Base-by-base conservation (phyloP, 2,329 filamentous ascomycete species). In the Metarhizium sp. region DNA sequence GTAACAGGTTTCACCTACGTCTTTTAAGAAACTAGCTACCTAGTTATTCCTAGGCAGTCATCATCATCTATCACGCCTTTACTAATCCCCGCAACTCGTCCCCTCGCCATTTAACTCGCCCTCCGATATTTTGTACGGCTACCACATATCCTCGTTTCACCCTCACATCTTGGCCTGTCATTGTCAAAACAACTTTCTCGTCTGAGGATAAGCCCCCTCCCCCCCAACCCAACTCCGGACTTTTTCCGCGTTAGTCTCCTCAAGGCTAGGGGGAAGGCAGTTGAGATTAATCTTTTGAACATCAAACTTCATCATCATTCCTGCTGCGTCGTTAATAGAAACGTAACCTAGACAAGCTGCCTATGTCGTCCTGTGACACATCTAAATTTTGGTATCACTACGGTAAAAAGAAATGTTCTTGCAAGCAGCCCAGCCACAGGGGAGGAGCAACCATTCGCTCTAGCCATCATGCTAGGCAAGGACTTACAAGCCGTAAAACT, bases 401-500 rank as follows among this genome's bases (percentile, higher is more conserved):
- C 58, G 56, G 51, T 43, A 54, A 59, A 57, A 55, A 58, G 54
- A 58, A 57, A 54, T 16, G 45, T 51, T 29, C 8, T 54, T 48
- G 16, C 3, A 25, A 50, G 30, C 7, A 8, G 16, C 8, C 40
- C 40, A 30, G 46, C 50, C 7, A 16, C 50, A n/a, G 46, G 36
- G 51, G 46, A 36, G 25, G 10, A 25, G 51, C 50, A 57, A 46
- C 25, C 20, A 25, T 7, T 30, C 45, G 45, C 20, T 14, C 45
- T 29, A 20, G 45, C 20, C 45, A 30, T 48, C 45, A 14, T 30
- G 45, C 14, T 30, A 8, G 25, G 45, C 25, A 16, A 11, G 14
- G 25, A 29, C 45, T 68, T 60, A 85, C 56, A 87, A 69, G 64
- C 80, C 82, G 65, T 87, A 87, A 64, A 84, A 75, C 62, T 80